A percentile compares a stretch with the other conserved stretches of the same genome.
These are phyloP conservation scores for Neostapfia colusana DNA, from an alignment of 176 grass and related monocot genomes.

Conservation along the genomic window DNA sequence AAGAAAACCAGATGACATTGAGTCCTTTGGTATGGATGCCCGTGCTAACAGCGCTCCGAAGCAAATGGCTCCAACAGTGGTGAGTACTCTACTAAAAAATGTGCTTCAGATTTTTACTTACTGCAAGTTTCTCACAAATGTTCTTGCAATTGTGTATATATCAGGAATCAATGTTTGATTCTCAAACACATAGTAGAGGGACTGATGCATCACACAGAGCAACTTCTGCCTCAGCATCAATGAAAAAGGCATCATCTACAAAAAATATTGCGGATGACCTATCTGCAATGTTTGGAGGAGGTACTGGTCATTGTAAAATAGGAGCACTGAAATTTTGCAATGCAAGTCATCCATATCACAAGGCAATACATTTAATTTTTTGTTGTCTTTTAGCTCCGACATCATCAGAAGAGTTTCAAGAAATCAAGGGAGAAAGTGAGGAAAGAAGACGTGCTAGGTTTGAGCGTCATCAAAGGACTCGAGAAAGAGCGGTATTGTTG, in stretches of 20 bases:
- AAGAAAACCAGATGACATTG: conserved; percentile 76
- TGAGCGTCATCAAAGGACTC: conserved; percentile 74
- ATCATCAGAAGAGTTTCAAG: conserved; percentile 96
- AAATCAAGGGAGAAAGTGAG: conserved; percentile 77
- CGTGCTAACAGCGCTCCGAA: conserved; percentile 82
- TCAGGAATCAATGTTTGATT: conserved; percentile 76
- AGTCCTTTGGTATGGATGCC: conserved; percentile 78
- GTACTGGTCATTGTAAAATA: conserved; percentile 32
- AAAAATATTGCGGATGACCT: conserved; percentile 90
- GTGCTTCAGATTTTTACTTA: conserved; percentile 3
- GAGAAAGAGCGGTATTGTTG: conserved; percentile 67
- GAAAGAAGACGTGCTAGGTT: conserved; percentile 92
- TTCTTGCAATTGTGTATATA: conserved; percentile 46
- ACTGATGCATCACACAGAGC: conserved; percentile 39
- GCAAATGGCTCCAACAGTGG: conserved; percentile 59
- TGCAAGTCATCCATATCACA: background rate
- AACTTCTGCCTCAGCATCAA: conserved; percentile 57
- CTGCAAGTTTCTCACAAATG: conserved; percentile 4
- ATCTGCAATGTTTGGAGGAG: conserved; percentile 96
- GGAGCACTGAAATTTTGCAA: conserved; percentile 16
- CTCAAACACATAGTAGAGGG: conserved; percentile 65
- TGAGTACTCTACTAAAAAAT: conserved; percentile 47
- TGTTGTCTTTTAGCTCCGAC: conserved; percentile 61
- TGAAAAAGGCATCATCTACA: conserved; percentile 74
- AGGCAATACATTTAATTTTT: conserved; percentile 22